phyloP scores from a whole-genome alignment of 2,329 filamentous ascomycete genomes.

The Clarireedia monteithiana region DNA sequence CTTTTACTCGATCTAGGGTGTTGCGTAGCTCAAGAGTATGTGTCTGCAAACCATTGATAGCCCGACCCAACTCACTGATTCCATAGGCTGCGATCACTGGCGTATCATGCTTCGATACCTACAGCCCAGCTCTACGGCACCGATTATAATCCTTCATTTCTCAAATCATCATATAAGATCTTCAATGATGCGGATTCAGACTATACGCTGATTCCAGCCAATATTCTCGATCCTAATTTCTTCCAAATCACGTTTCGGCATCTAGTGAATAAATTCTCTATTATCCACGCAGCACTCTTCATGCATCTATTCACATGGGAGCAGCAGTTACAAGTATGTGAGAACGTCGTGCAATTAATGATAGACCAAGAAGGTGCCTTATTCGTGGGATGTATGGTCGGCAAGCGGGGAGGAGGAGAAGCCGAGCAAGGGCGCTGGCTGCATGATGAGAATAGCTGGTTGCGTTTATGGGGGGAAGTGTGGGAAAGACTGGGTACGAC shows the following conservation, averaged over 20 bases:
- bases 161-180: slow-evolving; percentile 31
- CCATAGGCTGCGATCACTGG: slow-evolving; percentile 29
- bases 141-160: slow-evolving; percentile 28
- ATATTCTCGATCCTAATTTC: slow-evolving; percentile 8
- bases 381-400: slow-evolving; percentile 6
- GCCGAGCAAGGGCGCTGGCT: slow-evolving; percentile 5
- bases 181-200: slow-evolving; percentile 29
- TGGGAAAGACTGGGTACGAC: slow-evolving; percentile 2
- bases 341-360: background rate
- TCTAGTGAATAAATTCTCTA: slow-evolving; percentile 1
- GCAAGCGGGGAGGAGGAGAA: background rate
- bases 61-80: background rate
- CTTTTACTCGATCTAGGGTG: slow-evolving; percentile 33
- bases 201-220: slow-evolving; percentile 3
- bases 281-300: slow-evolving; percentile 8
- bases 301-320: slow-evolving; percentile 12
- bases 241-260: slow-evolving; percentile 3
- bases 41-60: background rate
- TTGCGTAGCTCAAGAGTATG: slow-evolving; percentile 32
- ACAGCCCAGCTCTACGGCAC: slow-evolving; percentile 27
- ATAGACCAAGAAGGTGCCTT: background rate
- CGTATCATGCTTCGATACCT: slow-evolving; percentile 29
- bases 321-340: slow-evolving; percentile 6
- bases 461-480: slow-evolving; percentile 3
- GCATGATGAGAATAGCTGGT: slow-evolving; percentile 7